Conservation (phyloP, 2,329 filamentous ascomycete species). For the Pyrenochaeta sp. region DNA sequence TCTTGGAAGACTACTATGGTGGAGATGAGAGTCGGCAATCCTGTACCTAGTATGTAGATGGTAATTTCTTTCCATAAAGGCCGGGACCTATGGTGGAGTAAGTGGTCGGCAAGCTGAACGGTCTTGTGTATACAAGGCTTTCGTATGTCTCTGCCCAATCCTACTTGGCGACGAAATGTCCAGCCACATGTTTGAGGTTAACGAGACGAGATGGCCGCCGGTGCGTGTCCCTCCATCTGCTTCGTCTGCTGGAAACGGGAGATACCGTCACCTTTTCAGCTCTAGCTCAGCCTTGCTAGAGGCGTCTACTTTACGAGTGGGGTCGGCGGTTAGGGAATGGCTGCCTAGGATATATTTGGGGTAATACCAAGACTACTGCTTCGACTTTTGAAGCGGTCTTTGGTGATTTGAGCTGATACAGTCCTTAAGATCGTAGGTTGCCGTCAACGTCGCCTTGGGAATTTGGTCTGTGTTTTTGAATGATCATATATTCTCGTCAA, state of each 20-base stretch:
- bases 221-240: background rate
- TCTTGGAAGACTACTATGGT: background rate
- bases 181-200: slow-evolving; percentile 10
- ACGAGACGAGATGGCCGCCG: background rate
- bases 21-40: background rate
- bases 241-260: slow-evolving; percentile 5
- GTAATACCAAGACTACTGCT: too few species aligned
- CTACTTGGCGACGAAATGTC: slow-evolving; percentile 12
- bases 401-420: too few species aligned
- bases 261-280: slow-evolving; percentile 12
- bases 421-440: too few species aligned
- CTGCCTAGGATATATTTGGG: too few species aligned
- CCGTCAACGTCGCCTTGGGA: too few species aligned
- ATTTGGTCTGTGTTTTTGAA: too few species aligned
- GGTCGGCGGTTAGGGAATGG: background rate
- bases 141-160: slow-evolving; percentile 17
- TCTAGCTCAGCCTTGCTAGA: slow-evolving; percentile 11
- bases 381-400: too few species aligned
- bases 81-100: background rate
- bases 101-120: background rate
- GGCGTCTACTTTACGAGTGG: background rate
- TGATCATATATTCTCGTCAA: too few species aligned
- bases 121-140: background rate
- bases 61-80: background rate
- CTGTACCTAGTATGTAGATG: background rate